Evolutionary conservation across 768 basidiomycete species (phyloP).

Genomic region (Termitomyces sp.): DNA sequence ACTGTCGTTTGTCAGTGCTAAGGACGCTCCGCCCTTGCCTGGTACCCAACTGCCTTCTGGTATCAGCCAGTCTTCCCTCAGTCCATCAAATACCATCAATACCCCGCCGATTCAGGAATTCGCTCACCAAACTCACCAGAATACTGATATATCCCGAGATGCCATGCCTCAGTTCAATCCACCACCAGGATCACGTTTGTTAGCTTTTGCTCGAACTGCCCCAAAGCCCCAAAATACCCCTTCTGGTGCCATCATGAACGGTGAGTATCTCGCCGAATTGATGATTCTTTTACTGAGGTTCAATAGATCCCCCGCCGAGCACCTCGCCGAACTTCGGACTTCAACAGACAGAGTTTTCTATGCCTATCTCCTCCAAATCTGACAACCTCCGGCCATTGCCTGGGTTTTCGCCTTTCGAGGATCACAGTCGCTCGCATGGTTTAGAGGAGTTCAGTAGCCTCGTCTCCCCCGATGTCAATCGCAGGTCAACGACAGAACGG

Average conservation of each 20-base stretch:
- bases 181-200: constrained; percentile 44
- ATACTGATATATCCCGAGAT: constrained; percentile 2
- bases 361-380: constrained; percentile 17
- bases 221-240: constrained; percentile 21
- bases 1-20: constrained; percentile 9
- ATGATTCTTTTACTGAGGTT: neutral
- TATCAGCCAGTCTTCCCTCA: neutral
- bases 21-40: constrained; percentile 1
- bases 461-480: constrained; percentile 9
- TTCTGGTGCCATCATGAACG: constrained; percentile 17
- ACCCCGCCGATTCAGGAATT: neutral
- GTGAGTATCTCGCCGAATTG: constrained; percentile 14
- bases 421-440: constrained; percentile 25
- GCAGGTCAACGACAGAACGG: constrained; percentile 11
- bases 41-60: neutral
- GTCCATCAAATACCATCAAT: neutral
- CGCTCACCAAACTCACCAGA: constrained; percentile 4
- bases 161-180: constrained; percentile 35
- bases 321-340: constrained; percentile 4
- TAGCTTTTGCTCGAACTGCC: constrained; percentile 36
- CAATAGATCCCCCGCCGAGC: neutral
- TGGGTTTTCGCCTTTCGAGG: constrained; percentile 57
- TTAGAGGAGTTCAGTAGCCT: constrained; percentile 18
- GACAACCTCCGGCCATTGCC: constrained; percentile 25
- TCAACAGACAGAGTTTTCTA: constrained; percentile 15